Evolutionary conservation across 2,329 filamentous ascomycete genomes (phyloP).

Genomic region (Fonsecaea pedrosoi): DNA sequence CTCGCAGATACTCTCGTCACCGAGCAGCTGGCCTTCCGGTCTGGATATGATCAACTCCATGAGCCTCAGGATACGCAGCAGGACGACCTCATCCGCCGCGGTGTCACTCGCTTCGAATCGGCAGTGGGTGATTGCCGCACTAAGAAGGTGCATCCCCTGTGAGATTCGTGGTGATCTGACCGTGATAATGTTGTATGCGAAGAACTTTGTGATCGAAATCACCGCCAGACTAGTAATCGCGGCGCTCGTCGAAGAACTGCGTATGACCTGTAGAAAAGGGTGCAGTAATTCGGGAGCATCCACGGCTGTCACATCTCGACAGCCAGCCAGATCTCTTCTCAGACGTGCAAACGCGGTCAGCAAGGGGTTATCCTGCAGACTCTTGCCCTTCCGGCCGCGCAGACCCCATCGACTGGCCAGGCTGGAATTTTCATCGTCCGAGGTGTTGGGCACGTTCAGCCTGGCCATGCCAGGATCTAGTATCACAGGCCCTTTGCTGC

Average conservation of each 20-base stretch:
- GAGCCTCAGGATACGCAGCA: conserved; percentile 90
- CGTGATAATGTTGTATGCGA: conserved; percentile 90
- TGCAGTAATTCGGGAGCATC: conserved; percentile 88
- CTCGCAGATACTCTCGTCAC: conserved; percentile 96
- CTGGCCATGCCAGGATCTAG: conserved; percentile 29
- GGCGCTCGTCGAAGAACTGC: conserved; percentile 93
- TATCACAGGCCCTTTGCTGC: conserved; percentile 26
- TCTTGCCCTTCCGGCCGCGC: conserved; percentile 93
- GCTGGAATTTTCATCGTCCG: conserved; percentile 51
- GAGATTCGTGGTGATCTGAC: conserved; percentile 84
- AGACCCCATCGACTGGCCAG: conserved; percentile 89
- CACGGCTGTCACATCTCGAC: conserved; percentile 88
- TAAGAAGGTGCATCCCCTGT: conserved; percentile 91
- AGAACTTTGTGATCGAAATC: conserved; percentile 93
- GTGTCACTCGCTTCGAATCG: conserved; percentile 97
- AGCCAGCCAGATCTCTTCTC: conserved; percentile 82
- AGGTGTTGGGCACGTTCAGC: conserved; percentile 35
- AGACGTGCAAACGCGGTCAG: conserved; percentile 93
- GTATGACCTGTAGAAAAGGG: conserved; percentile 95
- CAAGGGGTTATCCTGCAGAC: conserved; percentile 95
- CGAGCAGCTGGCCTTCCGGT: conserved; percentile 88
- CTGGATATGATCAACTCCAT: conserved; percentile 99
- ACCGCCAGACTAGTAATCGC: conserved; percentile 94
- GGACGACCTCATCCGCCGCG: conserved; percentile 91
- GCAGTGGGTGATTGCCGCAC: conserved; percentile 94